Base-by-base conservation (phyloP, 495 filamentous ascomycete species). In the Lineolata rhizophorae region DNA sequence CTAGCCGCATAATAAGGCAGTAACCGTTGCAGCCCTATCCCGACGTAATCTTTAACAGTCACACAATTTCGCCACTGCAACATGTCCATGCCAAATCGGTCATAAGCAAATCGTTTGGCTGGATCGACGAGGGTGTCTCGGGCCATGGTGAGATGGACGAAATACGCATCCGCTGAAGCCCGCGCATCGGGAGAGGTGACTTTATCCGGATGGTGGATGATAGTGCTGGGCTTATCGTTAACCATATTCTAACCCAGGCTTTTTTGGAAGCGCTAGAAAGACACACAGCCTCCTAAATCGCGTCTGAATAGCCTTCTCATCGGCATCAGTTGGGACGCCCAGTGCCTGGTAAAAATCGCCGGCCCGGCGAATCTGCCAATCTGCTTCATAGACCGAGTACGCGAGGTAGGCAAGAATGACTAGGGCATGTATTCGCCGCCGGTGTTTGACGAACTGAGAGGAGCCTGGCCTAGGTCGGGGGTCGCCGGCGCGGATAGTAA, bases 381-480 rank as follows among this genome's bases (percentile, higher is more conserved):
- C 80, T 34, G 76, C 73, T 55, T 95, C 85, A 56, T 83, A 93
- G 43, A 97, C 70, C 20, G 79, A 94, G 58, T 93, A 95, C 37
- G 78, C 54, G 13, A 97, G 74, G 54, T 95, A 97, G 27, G 65
- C 47, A 24, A 70, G 51, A 12, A 94, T 74, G 40, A 95, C 77
- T 31, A 67, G 50, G 49, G 83, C 74, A 50, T 85, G 72, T 49
- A 91, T 83, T 43, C 69, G 67, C 17, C 72, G 76, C 25, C 80
- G 71, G 52, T 92, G 76, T 12, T 65, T 63, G 37, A 58, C 55
- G 44, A 63, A 80, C 42, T 67, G 65, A 0, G 72, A 63, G 1
- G 68, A 67, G 35, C 76, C 74, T 0, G 77, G 82, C 21, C 62
- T 57, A 1, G 87, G 87, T 26, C 68, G 72, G 14, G 72, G 76